phyloP scores from a whole-genome alignment of 2,329 filamentous ascomycete species.

The Aschersonia sp. region DNA sequence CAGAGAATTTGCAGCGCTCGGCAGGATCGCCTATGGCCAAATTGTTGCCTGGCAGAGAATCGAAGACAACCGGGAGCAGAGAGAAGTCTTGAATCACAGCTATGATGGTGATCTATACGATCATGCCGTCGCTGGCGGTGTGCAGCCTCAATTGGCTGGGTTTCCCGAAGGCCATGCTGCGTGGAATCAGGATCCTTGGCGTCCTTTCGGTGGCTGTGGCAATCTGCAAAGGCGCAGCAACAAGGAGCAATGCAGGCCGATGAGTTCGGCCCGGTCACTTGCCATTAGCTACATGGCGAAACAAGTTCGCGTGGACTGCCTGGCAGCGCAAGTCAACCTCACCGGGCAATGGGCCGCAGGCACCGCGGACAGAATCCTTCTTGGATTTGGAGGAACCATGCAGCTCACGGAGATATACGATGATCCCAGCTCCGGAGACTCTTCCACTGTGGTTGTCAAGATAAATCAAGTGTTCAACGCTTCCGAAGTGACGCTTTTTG shows the following conservation, averaged over 20 bases:
- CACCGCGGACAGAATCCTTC: background rate
- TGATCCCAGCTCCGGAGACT: background rate
- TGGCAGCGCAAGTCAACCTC: background rate
- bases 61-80: background rate
- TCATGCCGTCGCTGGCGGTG: background rate
- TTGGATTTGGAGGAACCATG: background rate
- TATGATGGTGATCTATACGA: background rate
- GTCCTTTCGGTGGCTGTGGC: background rate
- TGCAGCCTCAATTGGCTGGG: background rate
- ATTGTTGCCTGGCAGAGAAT: background rate
- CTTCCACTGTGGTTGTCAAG: background rate
- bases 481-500: background rate
- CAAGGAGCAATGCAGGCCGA: background rate
- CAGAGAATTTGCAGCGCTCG: background rate
- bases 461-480: background rate
- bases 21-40: background rate
- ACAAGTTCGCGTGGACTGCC: background rate
- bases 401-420: background rate
- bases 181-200: background rate
- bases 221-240: background rate
- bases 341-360: background rate
- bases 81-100: background rate
- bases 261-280: background rate
- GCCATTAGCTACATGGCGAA: background rate
- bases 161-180: background rate